Conservation (phyloP, 2,329 filamentous ascomycete genomes). For the Phialophora tarda region DNA sequence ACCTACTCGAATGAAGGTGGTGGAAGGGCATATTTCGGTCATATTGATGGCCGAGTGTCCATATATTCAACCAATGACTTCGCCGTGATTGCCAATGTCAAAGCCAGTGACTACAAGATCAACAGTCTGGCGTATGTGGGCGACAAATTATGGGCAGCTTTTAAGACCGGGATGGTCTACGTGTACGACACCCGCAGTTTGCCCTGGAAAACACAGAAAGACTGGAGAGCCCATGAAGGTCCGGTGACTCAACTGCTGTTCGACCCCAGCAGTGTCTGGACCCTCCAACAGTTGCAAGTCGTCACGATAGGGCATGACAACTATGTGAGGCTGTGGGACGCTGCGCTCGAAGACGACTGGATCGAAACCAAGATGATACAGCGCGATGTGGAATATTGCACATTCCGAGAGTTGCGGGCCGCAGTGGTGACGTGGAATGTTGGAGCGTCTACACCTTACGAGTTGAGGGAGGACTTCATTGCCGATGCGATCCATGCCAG, state of each 20-base stretch:
- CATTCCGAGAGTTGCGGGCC: constrained; percentile 79
- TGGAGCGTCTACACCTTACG: constrained; percentile 89
- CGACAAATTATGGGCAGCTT: constrained; percentile 86
- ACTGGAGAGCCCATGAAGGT: constrained; percentile 89
- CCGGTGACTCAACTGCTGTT: constrained; percentile 78
- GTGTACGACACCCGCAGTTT: constrained; percentile 82
- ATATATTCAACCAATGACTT: constrained; percentile 84
- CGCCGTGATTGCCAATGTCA: constrained; percentile 77
- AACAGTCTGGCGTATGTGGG: constrained; percentile 83
- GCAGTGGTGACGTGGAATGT: constrained; percentile 95
- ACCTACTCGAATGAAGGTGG: constrained; percentile 75
- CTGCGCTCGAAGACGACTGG: constrained; percentile 90
- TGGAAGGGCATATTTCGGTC: constrained; percentile 85
- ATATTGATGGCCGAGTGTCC: constrained; percentile 90
- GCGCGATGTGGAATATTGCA: constrained; percentile 80
- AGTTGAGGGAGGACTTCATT: constrained; percentile 77
- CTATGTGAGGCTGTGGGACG: constrained; percentile 85
- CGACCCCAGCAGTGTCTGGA: constrained; percentile 84
- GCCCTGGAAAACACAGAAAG: constrained; percentile 92
- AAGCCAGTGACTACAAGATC: constrained; percentile 92
- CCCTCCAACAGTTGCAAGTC: constrained; percentile 80
- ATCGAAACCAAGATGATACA: constrained; percentile 88
- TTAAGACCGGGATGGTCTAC: constrained; percentile 90
- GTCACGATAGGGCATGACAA: constrained; percentile 87
- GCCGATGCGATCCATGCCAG: constrained; percentile 77